These are phyloP conservation scores for Sclerotiophoma versabilis DNA, from an alignment of 2,329 filamentous ascomycete genomes.

Conservation along the genomic window DNA sequence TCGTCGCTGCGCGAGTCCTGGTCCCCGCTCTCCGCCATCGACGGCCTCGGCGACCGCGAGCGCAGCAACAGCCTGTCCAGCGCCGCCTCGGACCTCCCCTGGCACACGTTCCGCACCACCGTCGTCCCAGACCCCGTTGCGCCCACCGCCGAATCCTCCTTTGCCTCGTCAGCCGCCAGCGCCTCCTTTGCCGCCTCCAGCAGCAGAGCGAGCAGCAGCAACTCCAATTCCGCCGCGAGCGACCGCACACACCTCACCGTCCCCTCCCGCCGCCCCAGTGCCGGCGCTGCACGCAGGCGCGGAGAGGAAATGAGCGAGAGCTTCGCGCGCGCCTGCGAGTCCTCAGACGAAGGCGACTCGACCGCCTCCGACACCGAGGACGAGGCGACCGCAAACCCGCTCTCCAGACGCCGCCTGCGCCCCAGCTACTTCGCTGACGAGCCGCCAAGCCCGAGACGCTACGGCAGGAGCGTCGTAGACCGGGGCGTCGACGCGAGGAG, in stretches of 20 bases:
- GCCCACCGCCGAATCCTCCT: conserved; percentile 82
- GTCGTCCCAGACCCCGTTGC: conserved; percentile 82
- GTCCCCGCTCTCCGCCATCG: conserved; percentile 54
- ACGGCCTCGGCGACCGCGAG: conserved; percentile 84
- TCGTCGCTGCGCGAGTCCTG: conserved; percentile 50
- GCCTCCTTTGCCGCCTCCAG: conserved; percentile 56
- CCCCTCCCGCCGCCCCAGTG: conserved; percentile 48
- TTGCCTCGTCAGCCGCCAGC: conserved; percentile 70
- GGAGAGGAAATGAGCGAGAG: conserved; percentile 46
- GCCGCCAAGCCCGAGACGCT: conserved; percentile 39
- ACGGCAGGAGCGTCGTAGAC: conserved; percentile 39
- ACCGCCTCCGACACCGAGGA: conserved; percentile 61
- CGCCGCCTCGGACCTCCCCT: conserved; percentile 61
- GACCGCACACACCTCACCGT: conserved; percentile 50
- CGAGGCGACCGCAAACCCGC: conserved; percentile 50
- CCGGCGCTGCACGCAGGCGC: conserved; percentile 5
- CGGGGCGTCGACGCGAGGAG: conserved; percentile 36
- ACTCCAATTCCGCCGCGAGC: conserved; percentile 52
- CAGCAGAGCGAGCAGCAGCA: conserved; percentile 57
- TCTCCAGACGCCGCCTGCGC: conserved; percentile 25
- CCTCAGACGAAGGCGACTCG: conserved; percentile 48
- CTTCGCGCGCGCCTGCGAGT: conserved; percentile 61
- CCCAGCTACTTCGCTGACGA: conserved; percentile 32
- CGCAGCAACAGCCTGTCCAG: conserved; percentile 74
- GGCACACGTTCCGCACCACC: conserved; percentile 82